These are phyloP conservation scores for Annulohypoxylon bovei DNA, from an alignment of 495 filamentous ascomycete species.

Conservation along the genomic window DNA sequence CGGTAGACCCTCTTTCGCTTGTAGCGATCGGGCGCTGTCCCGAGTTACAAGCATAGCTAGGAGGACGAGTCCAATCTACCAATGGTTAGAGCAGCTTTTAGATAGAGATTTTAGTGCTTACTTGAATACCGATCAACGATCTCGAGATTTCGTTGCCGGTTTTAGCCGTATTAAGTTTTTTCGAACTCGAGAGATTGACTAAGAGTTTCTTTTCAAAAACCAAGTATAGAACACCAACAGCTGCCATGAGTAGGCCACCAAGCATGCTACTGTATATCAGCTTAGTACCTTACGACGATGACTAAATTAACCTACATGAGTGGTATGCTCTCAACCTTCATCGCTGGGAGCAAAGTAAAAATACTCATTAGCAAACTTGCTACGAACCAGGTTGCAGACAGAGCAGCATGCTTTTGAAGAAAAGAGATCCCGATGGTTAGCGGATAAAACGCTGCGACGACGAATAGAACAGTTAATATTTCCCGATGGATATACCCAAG, in stretches of 20 bases:
- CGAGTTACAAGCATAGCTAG: conserved; percentile 87
- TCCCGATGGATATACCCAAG: conserved; percentile 90
- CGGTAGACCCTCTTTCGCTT: conserved; percentile 88
- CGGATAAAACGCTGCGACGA: conserved; percentile 82
- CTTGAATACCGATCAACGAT: conserved; percentile 58
- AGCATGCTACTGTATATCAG: conserved; percentile 66
- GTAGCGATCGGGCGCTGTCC: conserved; percentile 81
- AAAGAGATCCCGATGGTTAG: conserved; percentile 77
- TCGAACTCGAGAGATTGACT: conserved; percentile 51
- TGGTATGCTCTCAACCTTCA: conserved; percentile 80
- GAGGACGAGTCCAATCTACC: conserved; percentile 78
- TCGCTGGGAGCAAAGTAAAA: conserved; percentile 88
- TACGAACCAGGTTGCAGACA: conserved; percentile 78
- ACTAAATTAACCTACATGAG: conserved; percentile 71
- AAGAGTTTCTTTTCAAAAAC: conserved; percentile 79
- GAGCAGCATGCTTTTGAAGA: conserved; percentile 66
- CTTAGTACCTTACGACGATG: conserved; percentile 3
- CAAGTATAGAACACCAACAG: conserved; percentile 82
- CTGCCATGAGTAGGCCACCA: conserved; percentile 81
- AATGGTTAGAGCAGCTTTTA: conserved; percentile 35
- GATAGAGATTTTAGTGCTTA: conserved; percentile 25
- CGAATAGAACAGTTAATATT: conserved; percentile 83
- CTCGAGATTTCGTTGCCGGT: conserved; percentile 47
- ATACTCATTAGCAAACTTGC: conserved; percentile 85
- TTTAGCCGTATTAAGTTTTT: conserved; percentile 38